Percentiles rank a stretch among this genome's conserved stretches.
phyloP scores from a whole-genome alignment of 1,139 yeast species.

The Saccharomyces hybrid region DNA sequence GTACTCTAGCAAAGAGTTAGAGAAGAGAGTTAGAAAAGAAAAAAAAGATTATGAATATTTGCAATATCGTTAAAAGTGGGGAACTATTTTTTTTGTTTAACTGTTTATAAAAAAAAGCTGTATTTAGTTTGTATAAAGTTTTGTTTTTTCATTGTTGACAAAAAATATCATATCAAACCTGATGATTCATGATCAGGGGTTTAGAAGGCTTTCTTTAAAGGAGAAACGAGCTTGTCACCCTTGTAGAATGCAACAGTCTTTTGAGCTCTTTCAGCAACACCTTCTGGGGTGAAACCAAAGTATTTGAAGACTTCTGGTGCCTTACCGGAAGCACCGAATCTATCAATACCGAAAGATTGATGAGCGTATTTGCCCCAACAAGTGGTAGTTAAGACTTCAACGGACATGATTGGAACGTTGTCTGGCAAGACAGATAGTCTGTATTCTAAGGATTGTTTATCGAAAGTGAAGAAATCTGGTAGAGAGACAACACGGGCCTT shows the following conservation, averaged over 20 bases:
- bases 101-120: not conserved
- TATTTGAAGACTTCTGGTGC: conserved; percentile 72
- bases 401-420: conserved; percentile 86
- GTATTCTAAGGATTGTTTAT: conserved; percentile 73
- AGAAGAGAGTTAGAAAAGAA: not conserved
- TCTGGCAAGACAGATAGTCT: conserved; percentile 84
- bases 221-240: conserved; percentile 65
- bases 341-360: conserved; percentile 91
- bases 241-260: conserved; percentile 78
- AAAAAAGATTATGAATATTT: not conserved
- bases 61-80: not conserved
- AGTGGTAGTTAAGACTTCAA: conserved; percentile 85
- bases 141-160: not conserved
- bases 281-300: conserved; percentile 91
- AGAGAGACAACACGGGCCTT: conserved; percentile 80
- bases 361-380: conserved; percentile 97
- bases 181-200: not conserved
- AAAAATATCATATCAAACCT: not conserved
- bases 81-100: not conserved
- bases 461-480: conserved; percentile 91
- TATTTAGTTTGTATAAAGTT: not conserved
- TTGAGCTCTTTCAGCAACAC: conserved; percentile 78
- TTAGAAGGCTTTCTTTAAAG: conserved; percentile 72
- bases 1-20: too few species aligned
- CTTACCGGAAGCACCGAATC: conserved; percentile 97